Percentiles rank a stretch among this genome's conserved stretches.
These are phyloP conservation scores for Melampsora americana DNA, from an alignment of 1,284 basidiomycete genomes.

Conservation along the genomic window DNA sequence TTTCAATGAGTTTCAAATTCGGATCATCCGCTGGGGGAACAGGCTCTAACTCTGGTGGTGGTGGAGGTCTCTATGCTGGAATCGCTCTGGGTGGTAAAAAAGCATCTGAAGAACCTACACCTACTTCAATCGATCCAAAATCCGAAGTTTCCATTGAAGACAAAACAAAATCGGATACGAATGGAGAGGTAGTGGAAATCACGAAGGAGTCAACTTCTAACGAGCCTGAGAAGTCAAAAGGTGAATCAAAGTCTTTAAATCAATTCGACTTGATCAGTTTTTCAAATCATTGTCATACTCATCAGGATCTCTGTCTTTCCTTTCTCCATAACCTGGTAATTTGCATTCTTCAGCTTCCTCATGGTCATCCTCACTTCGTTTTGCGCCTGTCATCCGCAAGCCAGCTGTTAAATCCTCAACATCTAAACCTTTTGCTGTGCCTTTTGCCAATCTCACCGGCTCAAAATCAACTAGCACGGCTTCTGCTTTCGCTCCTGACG, in stretches of 20 bases:
- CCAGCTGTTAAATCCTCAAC: constrained; percentile 30
- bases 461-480: constrained; percentile 21
- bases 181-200: background rate
- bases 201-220: background rate
- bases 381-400: constrained; percentile 44
- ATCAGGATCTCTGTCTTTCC: background rate
- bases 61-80: constrained; percentile 43
- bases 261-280: background rate
- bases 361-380: constrained; percentile 45
- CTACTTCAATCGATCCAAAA: background rate
- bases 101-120: constrained; percentile 5
- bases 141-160: background rate
- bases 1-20: constrained; percentile 44
- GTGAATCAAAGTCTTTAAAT: constrained; percentile 22
- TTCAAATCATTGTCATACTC: background rate
- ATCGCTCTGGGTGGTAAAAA: constrained; percentile 43
- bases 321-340: background rate
- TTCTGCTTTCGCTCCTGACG: constrained; percentile 33
- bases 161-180: background rate
- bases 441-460: constrained; percentile 23
- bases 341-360: constrained; percentile 33
- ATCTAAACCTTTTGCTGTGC: constrained; percentile 36
- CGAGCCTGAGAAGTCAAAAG: constrained; percentile 43
- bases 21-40: constrained; percentile 27
- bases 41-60: constrained; percentile 20